phyloP scores from a whole-genome alignment of 306 rosid species.

The Casuarina equisetifolia region DNA sequence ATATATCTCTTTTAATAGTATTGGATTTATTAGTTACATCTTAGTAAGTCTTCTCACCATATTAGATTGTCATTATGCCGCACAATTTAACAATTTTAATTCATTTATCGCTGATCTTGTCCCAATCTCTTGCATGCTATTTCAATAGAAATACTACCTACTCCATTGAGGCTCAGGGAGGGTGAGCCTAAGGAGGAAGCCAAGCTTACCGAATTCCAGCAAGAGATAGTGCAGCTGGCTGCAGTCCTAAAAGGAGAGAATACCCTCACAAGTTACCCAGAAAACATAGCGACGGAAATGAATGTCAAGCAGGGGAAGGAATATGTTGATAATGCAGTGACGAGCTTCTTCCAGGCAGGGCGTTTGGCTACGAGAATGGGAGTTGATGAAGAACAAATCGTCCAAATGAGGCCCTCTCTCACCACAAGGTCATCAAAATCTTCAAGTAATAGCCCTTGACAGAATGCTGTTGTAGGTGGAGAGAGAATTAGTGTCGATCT shows the following conservation, averaged over 20 bases:
- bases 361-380: conserved; percentile 75
- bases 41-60: no score
- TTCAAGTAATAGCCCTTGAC: conserved; percentile 33
- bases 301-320: conserved; percentile 71
- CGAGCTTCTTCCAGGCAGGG: conserved; percentile 71
- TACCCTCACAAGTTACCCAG: conserved; percentile 63
- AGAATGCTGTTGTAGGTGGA: not conserved
- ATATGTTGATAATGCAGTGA: conserved; percentile 66
- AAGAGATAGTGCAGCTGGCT: conserved; percentile 74
- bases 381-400: conserved; percentile 66
- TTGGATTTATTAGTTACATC: no score
- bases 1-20: no score
- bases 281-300: conserved; percentile 58
- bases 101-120: not conserved
- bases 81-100: no score
- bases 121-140: conserved; percentile 8
- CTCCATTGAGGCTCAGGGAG: conserved; percentile 49
- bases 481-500: not conserved
- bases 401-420: conserved; percentile 89
- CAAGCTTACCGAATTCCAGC: conserved; percentile 71
- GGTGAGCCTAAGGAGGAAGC: conserved; percentile 57
- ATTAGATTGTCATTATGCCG: no score
- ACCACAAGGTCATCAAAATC: conserved; percentile 56
- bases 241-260: conserved; percentile 77
- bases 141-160: conserved; percentile 57